Evolutionary conservation across 2,329 filamentous ascomycete genomes (phyloP).

Genomic region (Aspergillus japonicus): DNA sequence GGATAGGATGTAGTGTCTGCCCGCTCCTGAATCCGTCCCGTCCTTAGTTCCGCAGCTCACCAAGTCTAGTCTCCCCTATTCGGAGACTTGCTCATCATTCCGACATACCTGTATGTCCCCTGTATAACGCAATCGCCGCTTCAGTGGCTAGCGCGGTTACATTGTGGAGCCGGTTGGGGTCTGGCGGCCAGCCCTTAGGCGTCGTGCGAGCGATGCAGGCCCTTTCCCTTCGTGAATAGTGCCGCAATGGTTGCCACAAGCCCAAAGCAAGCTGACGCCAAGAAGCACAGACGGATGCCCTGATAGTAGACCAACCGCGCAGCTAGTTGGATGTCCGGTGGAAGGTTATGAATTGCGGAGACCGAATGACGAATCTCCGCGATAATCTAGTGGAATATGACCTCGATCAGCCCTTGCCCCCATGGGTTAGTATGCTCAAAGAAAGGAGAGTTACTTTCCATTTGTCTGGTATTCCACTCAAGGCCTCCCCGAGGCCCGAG

Average conservation of each 20-base stretch:
- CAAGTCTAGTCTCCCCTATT: not conserved
- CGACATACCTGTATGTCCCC: not conserved
- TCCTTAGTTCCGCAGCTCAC: not conserved
- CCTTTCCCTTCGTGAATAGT: constrained; percentile 46
- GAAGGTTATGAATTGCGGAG: constrained; percentile 54
- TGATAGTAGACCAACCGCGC: constrained; percentile 61
- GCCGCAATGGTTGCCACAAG: constrained; percentile 50
- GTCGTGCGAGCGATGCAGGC: constrained; percentile 17
- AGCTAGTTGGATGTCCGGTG: constrained; percentile 56
- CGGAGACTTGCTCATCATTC: not conserved
- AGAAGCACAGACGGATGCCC: constrained; percentile 57
- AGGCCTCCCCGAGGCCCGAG: constrained; percentile 52
- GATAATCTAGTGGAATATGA: constrained; percentile 50
- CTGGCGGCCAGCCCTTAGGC: not conserved
- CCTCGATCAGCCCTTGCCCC: constrained; percentile 27
- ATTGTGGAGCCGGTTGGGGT: not conserved
- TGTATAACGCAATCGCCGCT: not conserved
- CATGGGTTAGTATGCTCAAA: not conserved
- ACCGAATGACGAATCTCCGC: constrained; percentile 63
- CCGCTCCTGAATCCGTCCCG: not conserved
- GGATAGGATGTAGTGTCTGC: not conserved
- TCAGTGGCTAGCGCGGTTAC: not conserved
- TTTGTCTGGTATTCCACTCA: constrained; percentile 58
- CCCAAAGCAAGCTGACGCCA: constrained; percentile 54
- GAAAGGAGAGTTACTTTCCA: constrained; percentile 51